Base-by-base conservation (phyloP, 78 protist genomes). In the Dictyostelium intermedium region DNA sequence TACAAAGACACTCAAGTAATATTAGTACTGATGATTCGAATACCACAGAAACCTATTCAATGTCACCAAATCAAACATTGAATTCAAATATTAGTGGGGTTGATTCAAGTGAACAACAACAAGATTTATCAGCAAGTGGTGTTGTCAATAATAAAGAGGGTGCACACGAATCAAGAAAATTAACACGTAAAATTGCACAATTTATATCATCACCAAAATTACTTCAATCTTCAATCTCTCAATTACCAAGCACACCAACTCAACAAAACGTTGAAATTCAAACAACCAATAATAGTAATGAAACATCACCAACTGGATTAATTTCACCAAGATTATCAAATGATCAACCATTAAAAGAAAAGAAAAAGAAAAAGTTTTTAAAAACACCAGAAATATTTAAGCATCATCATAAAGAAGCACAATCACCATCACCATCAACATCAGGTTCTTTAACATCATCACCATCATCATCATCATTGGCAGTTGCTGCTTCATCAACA, bases 1-100 rank as follows among this genome's bases (percentile, higher is more conserved):
- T 86, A 25, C 70, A 73, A 50, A 14, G 93, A 61, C 84, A 87
- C 30, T 66, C 82, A 66, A 87, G 93, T 63, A 87, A 87, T 34
- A 76, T 39, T 34, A 61, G 81, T 43, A 60, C 63, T 30, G 93
- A 79, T 47, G 93, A 79, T 66, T 79, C 86, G 3, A 56, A 56
- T 56, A 56, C 66, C 27, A 23, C 63, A 4, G 79, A 34, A 13
- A 41, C 9, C 1, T n/a, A 34, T 45, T 83, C 89, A 83, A 30
- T 84, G 50, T 72, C 87, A 63, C 45, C 87, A 41, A 56, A 56
- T 56, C 66, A 56, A 56, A 56, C 66, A 16, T 56, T 56, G 20
- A 41, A n/a, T 78, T 35, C 25, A 30, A 50, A 27, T 41, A 35
- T 30, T 25, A 53, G 34, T 35, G n/a, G 14, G 1, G 4, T 0